Percentiles rank a stretch among this genome's conserved stretches.
Evolutionary conservation across 2,329 filamentous ascomycete genomes (phyloP).

Genomic region (Metarhizium robertsii): DNA sequence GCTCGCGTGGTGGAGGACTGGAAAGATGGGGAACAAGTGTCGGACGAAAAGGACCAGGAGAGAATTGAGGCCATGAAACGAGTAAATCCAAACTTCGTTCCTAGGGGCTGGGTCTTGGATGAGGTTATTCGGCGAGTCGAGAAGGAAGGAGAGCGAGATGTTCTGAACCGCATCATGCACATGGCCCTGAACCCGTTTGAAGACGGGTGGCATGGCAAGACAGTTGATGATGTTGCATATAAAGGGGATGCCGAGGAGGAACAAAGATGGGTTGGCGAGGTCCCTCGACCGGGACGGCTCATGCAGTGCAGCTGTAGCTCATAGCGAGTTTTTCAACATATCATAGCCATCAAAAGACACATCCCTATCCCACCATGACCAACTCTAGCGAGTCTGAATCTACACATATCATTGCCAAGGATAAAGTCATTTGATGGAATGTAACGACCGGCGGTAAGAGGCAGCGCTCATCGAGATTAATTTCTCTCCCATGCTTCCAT

Average conservation of each 20-base stretch:
- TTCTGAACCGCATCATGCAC: slow-evolving; percentile 69
- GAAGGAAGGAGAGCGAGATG: slow-evolving; percentile 69
- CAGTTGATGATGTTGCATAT: slow-evolving; percentile 39
- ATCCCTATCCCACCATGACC: not conserved
- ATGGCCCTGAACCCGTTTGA: slow-evolving; percentile 79
- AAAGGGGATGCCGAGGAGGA: slow-evolving; percentile 62
- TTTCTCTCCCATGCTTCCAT: slow-evolving; percentile 61
- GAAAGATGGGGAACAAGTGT: slow-evolving; percentile 36
- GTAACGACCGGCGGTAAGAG: slow-evolving; percentile 70
- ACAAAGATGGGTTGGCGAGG: slow-evolving; percentile 74
- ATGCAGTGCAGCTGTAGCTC: slow-evolving; percentile 97
- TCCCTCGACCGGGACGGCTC: slow-evolving; percentile 65
- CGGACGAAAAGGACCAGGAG: slow-evolving; percentile 43
- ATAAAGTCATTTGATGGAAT: slow-evolving; percentile 23
- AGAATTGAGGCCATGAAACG: slow-evolving; percentile 67
- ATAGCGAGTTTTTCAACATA: slow-evolving; percentile 26
- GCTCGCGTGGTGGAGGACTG: slow-evolving; percentile 66
- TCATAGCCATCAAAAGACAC: not conserved
- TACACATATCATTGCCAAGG: not conserved
- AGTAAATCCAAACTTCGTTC: slow-evolving; percentile 89
- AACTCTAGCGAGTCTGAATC: no score
- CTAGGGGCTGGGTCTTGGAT: slow-evolving; percentile 84
- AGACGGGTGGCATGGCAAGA: slow-evolving; percentile 57
- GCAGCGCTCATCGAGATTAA: slow-evolving; percentile 50
- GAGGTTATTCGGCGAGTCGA: slow-evolving; percentile 87